Evolutionary conservation across 1,284 basidiomycete species (phyloP).

Genomic region (Cutaneotrichosporon sp.): DNA sequence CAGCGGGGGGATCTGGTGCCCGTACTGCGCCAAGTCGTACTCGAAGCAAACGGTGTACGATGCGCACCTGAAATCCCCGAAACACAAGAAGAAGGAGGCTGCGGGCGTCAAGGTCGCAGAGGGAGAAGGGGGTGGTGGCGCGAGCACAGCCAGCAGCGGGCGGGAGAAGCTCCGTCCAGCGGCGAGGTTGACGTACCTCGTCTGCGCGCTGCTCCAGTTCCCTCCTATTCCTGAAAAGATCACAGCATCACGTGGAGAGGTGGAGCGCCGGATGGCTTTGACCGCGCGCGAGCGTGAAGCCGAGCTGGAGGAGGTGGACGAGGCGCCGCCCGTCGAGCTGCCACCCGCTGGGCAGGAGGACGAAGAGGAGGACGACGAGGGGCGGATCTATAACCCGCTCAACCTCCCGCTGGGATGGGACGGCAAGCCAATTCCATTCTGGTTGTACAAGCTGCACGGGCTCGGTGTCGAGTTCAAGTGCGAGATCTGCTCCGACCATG

Average conservation of each 20-base stretch:
- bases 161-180: slow-evolving; percentile 62
- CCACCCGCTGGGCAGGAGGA: slow-evolving; percentile 51
- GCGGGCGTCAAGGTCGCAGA: slow-evolving; percentile 46
- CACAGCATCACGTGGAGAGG: slow-evolving; percentile 84
- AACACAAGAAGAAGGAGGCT: slow-evolving; percentile 77
- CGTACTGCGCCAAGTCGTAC: slow-evolving; percentile 87
- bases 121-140: slow-evolving; percentile 23
- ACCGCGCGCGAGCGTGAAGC: slow-evolving; percentile 94
- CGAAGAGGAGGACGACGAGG: slow-evolving; percentile 83
- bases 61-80: slow-evolving; percentile 89
- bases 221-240: slow-evolving; percentile 64
- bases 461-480: slow-evolving; percentile 95
- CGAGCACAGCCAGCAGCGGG: slow-evolving; percentile 35
- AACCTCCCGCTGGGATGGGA: slow-evolving; percentile 98
- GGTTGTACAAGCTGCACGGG: slow-evolving; percentile 97
- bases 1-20: slow-evolving; percentile 81
- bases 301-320: slow-evolving; percentile 76
- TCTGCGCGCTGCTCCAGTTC: slow-evolving; percentile 60
- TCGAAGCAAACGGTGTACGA: slow-evolving; percentile 98
- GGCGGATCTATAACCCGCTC: slow-evolving; percentile 93
- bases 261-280: slow-evolving; percentile 90
- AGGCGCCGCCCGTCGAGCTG: slow-evolving; percentile 55
- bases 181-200: slow-evolving; percentile 68
- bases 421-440: slow-evolving; percentile 96
- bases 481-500: slow-evolving; percentile 94